Base-by-base conservation (phyloP, 208 protist species). In the Trypanosoma melophagium region DNA sequence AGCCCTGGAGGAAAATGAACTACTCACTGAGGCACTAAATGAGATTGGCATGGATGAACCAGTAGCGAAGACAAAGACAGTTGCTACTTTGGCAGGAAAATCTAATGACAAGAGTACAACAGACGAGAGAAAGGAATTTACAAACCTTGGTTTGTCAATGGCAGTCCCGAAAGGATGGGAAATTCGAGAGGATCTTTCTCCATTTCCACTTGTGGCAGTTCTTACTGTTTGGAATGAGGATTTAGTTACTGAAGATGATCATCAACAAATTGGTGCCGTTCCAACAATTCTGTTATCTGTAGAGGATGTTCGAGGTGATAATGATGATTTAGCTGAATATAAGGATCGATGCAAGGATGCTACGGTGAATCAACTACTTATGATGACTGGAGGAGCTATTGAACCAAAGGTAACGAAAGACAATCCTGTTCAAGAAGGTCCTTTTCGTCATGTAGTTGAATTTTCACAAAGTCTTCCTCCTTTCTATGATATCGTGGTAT, bases 161-260 rank as follows among this genome's bases (percentile, higher is more conserved):
- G 77, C 70, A 51, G 61, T 85, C 12, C 82, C 84, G 3, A 47
- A 72, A 3, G 79, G 77, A 21, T 93, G 87, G 85, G 76, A 87
- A 41, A 76, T 87, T 25, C 79, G 77, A 4, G 84, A 90, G 69
- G 87, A 93, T 60, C 60, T 88, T 12, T 88, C 87, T 0, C 87
- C 87, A 1, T 70, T 89, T 21, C 87, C 87, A 2, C 90, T 91
- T 73, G 80, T 93, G 44, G 84, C 80, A n/a, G 91, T 93, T 79
- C 55, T 93, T 16, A 81, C 84, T 9, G 68, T 93, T 19, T 86
- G 71, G 76, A 91, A 93, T 63, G 73, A 83, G 1, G 80, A 82
- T 41, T 84, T 88, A 44, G 73, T 76, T 16, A 21, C 28, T 45
- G 55, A 77, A 74, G 47, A 74, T 69, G 24, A 74, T 64, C 56